A percentile compares a stretch with the other conserved stretches of the same genome.
These are phyloP conservation scores for Pharnaceum exiguum DNA, from an alignment of 148 eudicot genomes.

Conservation along the genomic window DNA sequence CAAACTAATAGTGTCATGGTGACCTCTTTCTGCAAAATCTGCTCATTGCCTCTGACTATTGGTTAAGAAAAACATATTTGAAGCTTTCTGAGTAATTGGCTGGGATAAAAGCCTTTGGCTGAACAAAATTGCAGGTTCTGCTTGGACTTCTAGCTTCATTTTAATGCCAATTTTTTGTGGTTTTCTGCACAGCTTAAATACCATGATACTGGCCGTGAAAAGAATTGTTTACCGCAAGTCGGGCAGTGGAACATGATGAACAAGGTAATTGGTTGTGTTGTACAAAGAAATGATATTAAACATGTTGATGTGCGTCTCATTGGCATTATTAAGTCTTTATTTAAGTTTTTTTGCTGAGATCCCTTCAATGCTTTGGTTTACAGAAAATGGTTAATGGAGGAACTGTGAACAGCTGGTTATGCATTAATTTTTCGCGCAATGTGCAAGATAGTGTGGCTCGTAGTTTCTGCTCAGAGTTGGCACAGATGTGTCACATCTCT, in stretches of 20 bases:
- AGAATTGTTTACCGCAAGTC: constrained; percentile 71
- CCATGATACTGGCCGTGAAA: constrained; percentile 76
- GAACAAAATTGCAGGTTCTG: not conserved
- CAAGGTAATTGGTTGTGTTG: constrained; percentile 38
- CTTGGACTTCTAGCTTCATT: too few relatives aligned
- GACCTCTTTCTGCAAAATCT: not conserved
- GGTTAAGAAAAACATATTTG: too few relatives aligned
- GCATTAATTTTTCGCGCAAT: constrained; percentile 65
- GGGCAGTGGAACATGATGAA: constrained; percentile 95
- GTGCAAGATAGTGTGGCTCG: constrained; percentile 61
- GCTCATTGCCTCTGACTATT: too few relatives aligned
- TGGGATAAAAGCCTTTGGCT: too few relatives aligned
- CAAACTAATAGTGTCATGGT: not conserved
- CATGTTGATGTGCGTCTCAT: not conserved
- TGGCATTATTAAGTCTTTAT: not conserved
- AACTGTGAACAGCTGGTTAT: constrained; percentile 57
- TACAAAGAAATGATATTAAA: not conserved
- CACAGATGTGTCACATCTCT: constrained; percentile 63
- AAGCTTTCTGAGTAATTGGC: too few relatives aligned
- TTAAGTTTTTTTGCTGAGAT: not conserved
- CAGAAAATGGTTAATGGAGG: constrained; percentile 94
- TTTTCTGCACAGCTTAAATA: constrained; percentile 62
- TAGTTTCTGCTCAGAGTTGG: constrained; percentile 64
- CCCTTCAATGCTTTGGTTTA: not conserved
- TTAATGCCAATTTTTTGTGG: not conserved